Base-by-base conservation (phyloP, 352 stramenopile species). In the Phytopythium chamaehyphon region DNA sequence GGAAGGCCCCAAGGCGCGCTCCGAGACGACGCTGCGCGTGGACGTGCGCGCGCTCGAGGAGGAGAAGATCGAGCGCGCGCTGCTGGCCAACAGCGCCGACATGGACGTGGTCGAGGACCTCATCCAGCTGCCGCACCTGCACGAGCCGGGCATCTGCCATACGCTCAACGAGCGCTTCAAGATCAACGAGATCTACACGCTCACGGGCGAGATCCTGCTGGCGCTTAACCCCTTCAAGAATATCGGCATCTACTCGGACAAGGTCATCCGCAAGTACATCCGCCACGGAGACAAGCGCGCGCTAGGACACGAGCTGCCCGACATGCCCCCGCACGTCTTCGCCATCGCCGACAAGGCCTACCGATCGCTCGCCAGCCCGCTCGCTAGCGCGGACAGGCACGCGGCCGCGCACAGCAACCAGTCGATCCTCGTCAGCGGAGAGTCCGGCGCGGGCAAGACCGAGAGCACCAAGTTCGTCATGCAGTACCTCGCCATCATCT, bases 391-490 rank as follows among this genome's bases (percentile, higher is more conserved):
- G 9, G 48, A 31, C 19, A 43, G 15, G 37, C 50, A 22, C 22
- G 18, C 3, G 53, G 35, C 60, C 61, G 26, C 61, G 1, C 49
- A 61, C 22, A 69, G 67, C 6, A 87, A 98, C 72, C 92, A 98
- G 71, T 93, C 83, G 10, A 96, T 98, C 40, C 69, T 98, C 15
- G 93, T 98, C 16, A 96, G 80, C 31, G 91, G 91, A 35, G 91
- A 98, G 69, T 90, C 64, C 51, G 96, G 96, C 31, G 95, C 96
- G 12, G 95, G 95, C 33, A 99, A 99, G 73, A 98, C 96, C 14
- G 96, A 98, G 50, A 96, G 88, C 12, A 98, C 96, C 35, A 99
- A 99, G 73, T 88, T 98, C 56, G 83, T 97, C 22, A 94, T 99
- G 76, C 78, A 97, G 55, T 98, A 98, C 65, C 66, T 98, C 23